Evolutionary conservation across 768 basidiomycete species (phyloP).

Genomic region (Lactifluus rugatus): DNA sequence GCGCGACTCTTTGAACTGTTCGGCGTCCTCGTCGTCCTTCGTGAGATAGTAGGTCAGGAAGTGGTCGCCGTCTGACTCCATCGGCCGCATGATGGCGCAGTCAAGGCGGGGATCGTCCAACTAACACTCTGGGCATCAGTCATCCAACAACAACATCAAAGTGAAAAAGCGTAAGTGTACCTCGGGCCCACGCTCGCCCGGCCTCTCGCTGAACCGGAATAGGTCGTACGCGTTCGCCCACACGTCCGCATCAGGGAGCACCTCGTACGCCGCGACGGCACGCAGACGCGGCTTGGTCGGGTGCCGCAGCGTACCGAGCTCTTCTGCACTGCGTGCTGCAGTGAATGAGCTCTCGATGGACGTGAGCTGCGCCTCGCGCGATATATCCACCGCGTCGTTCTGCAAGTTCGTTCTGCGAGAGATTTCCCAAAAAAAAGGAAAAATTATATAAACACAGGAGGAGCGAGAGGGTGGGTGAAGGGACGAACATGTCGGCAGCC

Average conservation of each 20-base stretch:
- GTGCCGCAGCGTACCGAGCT: constrained; percentile 52
- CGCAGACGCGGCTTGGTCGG: constrained; percentile 69
- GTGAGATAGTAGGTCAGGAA: constrained; percentile 83
- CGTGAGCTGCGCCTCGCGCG: constrained; percentile 60
- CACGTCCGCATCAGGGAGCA: constrained; percentile 75
- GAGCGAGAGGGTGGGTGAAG: background rate
- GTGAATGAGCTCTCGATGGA: constrained; percentile 73
- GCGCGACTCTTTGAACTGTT: constrained; percentile 54
- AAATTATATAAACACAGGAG: background rate
- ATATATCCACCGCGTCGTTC: constrained; percentile 51
- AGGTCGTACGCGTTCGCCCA: constrained; percentile 89
- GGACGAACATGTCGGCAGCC: constrained; percentile 47
- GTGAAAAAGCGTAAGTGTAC: constrained; percentile 30
- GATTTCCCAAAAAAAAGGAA: background rate
- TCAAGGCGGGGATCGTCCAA: constrained; percentile 72
- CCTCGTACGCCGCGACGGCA: constrained; percentile 72
- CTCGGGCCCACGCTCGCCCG: constrained; percentile 66
- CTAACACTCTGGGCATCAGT: constrained; percentile 27
- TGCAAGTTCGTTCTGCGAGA: constrained; percentile 34
- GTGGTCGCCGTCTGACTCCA: constrained; percentile 82
- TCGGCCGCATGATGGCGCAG: constrained; percentile 77
- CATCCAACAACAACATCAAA: background rate
- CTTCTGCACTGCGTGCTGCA: constrained; percentile 49
- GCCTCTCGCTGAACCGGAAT: constrained; percentile 77
- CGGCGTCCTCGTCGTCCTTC: constrained; percentile 60